Evolutionary conservation across 1,284 basidiomycete genomes (phyloP), one percentile per base, ranked within the genome.

Genomic region (Tilletia horrida): DNA sequence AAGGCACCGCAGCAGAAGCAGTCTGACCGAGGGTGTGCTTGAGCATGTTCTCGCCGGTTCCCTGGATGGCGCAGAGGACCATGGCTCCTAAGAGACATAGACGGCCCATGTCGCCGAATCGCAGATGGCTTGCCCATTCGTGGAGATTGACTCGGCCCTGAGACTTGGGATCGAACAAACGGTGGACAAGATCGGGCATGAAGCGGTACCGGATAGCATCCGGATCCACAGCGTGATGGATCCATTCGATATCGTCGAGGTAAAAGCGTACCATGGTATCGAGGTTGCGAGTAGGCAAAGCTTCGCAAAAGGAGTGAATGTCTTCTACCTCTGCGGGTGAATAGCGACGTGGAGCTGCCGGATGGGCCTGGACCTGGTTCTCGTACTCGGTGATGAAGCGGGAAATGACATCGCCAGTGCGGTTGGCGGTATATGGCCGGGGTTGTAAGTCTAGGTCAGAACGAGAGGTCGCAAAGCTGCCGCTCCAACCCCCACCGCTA

Each of bases 311-410:
- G 21, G 50, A 25, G 23, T 27, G 27, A 14, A 52, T 52, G 7
- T 52, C 50, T 25, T 52, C 50, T 13, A 52, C 23, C n/a, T 52
- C n/a, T 27, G 21, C 50, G 16, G 21, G 50, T 13, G 50, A 52
- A 27, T 52, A 52, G 21, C 11, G 50, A 52, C 23, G 21, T 52
- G 18, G 50, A 21, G 27, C 14, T 27, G 23, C 50, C n/a, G 50
- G 50, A 21, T 25, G 50, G 50, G 21, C 6, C 50, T 13, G 50
- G 50, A 23, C 7, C 13, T 52, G 50, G 2, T 27, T 13, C 23
- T 52, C 50, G 21, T 52, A 52, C 3, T 52, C 50, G 50, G n/a
- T 52, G 50, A 52, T 52, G 23, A 52, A 52, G 50, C 50, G 50
- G 50, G n/a, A 25, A 21, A 52, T 16, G 7, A 27, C 50, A 14